Conservation (phyloP, 306 rosid genomes). For the Dryas drummondii region DNA sequence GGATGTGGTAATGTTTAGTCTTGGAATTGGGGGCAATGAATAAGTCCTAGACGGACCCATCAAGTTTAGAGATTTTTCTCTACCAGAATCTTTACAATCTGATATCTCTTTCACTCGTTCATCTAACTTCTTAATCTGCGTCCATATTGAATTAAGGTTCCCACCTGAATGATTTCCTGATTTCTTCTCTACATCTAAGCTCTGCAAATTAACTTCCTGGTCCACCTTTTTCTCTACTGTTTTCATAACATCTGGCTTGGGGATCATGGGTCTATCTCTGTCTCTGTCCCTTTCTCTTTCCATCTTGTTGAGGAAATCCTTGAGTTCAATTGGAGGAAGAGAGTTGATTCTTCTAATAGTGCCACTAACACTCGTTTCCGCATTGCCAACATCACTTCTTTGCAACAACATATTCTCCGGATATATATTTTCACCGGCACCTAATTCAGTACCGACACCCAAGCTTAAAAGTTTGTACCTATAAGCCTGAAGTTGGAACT, state of each 20-base stretch:
- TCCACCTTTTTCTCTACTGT: slow-evolving; percentile 31
- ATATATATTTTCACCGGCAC: slow-evolving; percentile 43
- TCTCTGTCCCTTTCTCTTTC: slow-evolving; percentile 35
- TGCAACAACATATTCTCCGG: slow-evolving; percentile 46
- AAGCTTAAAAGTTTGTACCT: slow-evolving; percentile 59
- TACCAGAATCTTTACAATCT: slow-evolving; percentile 41
- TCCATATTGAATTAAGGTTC: slow-evolving; percentile 53
- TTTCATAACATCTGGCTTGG: slow-evolving; percentile 32
- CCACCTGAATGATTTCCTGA: slow-evolving; percentile 24
- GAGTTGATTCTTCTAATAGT: slow-evolving; percentile 59
- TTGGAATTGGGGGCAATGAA: slow-evolving; percentile 47
- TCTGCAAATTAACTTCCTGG: slow-evolving; percentile 34
- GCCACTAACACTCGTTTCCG: slow-evolving; percentile 35
- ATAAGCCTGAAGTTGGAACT: slow-evolving; percentile 71
- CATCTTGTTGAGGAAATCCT: slow-evolving; percentile 34
- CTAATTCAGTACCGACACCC: slow-evolving; percentile 53
- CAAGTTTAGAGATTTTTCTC: slow-evolving; percentile 26
- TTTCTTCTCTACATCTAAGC: slow-evolving; percentile 34
- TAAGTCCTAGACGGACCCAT: slow-evolving; percentile 44
- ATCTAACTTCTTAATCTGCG: slow-evolving; percentile 56
- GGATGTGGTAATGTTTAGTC: slow-evolving; percentile 20
- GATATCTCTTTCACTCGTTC: slow-evolving; percentile 74
- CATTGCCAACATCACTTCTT: slow-evolving; percentile 39
- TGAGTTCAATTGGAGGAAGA: slow-evolving; percentile 53
- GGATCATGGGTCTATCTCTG: slow-evolving; percentile 40